These are phyloP conservation scores for Diaporthe helianthi DNA, from an alignment of 2,329 filamentous ascomycete species.

Conservation along the genomic window DNA sequence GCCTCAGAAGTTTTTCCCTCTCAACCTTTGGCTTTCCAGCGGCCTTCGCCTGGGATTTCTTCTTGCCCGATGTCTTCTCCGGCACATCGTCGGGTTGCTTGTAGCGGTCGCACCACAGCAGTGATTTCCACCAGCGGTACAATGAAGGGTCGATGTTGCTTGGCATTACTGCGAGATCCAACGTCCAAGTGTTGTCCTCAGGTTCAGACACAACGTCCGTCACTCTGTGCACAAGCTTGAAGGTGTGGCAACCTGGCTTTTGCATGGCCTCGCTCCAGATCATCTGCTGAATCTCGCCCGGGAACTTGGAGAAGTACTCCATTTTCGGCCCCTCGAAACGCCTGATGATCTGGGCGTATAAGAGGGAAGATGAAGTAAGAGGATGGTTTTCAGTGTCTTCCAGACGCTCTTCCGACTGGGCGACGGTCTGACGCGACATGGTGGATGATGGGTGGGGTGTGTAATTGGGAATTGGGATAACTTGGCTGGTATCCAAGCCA, in stretches of 20 bases:
- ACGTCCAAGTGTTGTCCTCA: neutral
- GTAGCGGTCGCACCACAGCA: neutral
- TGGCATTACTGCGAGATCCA: neutral
- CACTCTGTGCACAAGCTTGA: neutral
- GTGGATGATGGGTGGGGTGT: neutral
- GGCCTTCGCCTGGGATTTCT: too few relatives aligned
- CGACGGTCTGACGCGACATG: slow-evolving; percentile 6
- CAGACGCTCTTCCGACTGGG: neutral
- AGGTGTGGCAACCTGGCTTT: slow-evolving; percentile 36
- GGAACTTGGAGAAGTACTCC: neutral
- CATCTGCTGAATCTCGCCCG: slow-evolving; percentile 35
- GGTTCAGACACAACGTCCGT: too few relatives aligned
- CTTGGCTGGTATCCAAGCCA: neutral
- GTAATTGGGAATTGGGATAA: neutral
- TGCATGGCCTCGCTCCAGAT: slow-evolving; percentile 36
- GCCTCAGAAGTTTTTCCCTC: neutral
- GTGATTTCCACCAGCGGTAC: slow-evolving; percentile 23
- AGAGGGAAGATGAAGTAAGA: too few relatives aligned
- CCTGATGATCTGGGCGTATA: too few relatives aligned
- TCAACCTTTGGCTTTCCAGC: neutral
- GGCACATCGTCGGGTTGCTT: neutral
- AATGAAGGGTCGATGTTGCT: neutral
- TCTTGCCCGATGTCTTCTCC: neutral
- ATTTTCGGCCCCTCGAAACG: neutral
- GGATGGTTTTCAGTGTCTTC: too few relatives aligned